Percentiles rank a stretch among this genome's conserved stretches.
phyloP scores from a whole-genome alignment of 2,329 filamentous ascomycete genomes.

The Neofusicoccum ribis region DNA sequence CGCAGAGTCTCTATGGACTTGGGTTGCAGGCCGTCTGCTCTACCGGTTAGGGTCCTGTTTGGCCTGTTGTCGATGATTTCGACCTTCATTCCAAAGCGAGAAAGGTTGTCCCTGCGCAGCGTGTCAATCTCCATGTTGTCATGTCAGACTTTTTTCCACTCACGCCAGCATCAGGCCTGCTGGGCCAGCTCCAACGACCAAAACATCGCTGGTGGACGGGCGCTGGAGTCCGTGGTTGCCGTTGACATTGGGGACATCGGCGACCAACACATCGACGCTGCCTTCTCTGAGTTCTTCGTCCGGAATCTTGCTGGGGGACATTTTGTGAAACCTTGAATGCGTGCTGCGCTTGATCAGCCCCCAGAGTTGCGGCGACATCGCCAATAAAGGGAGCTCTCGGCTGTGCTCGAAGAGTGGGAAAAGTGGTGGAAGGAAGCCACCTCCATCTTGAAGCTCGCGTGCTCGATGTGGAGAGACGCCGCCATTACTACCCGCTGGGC shows the following conservation, averaged over 20 bases:
- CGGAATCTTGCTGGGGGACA: slow-evolving; percentile 33
- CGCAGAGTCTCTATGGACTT: slow-evolving; percentile 77
- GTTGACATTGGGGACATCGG: slow-evolving; percentile 18
- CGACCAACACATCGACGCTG: slow-evolving; percentile 24
- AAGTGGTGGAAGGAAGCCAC: slow-evolving; percentile 14
- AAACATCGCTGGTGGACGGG: slow-evolving; percentile 38
- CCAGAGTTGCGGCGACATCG: slow-evolving; percentile 20
- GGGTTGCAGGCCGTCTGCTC: slow-evolving; percentile 72
- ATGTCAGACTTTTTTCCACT: slow-evolving; percentile 13
- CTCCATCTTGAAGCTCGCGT: not conserved
- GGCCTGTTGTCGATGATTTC: slow-evolving; percentile 68
- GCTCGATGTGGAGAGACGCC: not conserved
- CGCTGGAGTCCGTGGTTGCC: slow-evolving; percentile 2
- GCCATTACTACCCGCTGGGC: not conserved
- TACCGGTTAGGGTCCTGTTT: slow-evolving; percentile 66
- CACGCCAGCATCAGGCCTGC: slow-evolving; percentile 47
- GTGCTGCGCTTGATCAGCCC: slow-evolving; percentile 22
- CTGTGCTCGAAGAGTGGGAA: slow-evolving; percentile 19
- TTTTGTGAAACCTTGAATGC: slow-evolving; percentile 30
- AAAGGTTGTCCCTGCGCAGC: slow-evolving; percentile 53
- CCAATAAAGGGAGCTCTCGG: not conserved
- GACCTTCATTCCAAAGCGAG: slow-evolving; percentile 65
- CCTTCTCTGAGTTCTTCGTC: slow-evolving; percentile 30
- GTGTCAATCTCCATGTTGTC: slow-evolving; percentile 14
- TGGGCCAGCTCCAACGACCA: slow-evolving; percentile 46